A percentile compares a stretch with the other conserved stretches of the same genome.
Conservation (phyloP, 2,329 filamentous ascomycete species). For the Verticillium isaacii region DNA sequence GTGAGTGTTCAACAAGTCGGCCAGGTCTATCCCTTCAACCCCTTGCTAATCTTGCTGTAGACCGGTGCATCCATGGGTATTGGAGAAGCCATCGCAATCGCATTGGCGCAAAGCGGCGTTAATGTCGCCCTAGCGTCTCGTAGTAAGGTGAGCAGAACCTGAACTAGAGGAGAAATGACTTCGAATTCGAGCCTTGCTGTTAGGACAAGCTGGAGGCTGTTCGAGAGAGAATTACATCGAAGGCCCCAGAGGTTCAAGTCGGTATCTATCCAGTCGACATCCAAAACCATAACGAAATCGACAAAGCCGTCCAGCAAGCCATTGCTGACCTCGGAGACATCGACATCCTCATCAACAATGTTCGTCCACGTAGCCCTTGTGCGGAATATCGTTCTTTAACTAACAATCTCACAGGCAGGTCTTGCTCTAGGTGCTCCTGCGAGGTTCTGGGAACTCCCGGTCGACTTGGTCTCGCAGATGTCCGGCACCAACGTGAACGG, state of each 20-base stretch:
- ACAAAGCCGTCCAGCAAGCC: conserved; percentile 21
- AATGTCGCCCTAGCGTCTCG: conserved; percentile 38
- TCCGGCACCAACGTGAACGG: conserved; percentile 42
- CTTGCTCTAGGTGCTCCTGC: conserved; percentile 40
- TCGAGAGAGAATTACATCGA: conserved; percentile 15
- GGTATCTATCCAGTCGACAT: conserved; percentile 21
- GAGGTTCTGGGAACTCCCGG: conserved; percentile 33
- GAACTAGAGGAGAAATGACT: no score
- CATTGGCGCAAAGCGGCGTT: conserved; percentile 30
- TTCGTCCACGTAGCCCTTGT: neutral
- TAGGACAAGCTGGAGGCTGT: conserved; percentile 1
- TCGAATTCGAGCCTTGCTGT: neutral
- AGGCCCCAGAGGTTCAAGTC: conserved; percentile 5
- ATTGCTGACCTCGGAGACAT: conserved; percentile 29
- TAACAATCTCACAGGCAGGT: conserved; percentile 24
- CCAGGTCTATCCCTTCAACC: neutral
- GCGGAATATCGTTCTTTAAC: neutral
- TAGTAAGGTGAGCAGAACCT: conserved; percentile 17
- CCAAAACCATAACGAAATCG: conserved; percentile 22
- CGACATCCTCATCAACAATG: conserved; percentile 42
- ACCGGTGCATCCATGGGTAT: conserved; percentile 43
- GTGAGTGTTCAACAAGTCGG: neutral
- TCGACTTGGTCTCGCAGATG: conserved; percentile 38
- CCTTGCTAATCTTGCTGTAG: neutral
- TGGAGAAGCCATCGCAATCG: conserved; percentile 34